Base-by-base conservation (phyloP, 306 rosid genomes). In the Mimosa pudica region DNA sequence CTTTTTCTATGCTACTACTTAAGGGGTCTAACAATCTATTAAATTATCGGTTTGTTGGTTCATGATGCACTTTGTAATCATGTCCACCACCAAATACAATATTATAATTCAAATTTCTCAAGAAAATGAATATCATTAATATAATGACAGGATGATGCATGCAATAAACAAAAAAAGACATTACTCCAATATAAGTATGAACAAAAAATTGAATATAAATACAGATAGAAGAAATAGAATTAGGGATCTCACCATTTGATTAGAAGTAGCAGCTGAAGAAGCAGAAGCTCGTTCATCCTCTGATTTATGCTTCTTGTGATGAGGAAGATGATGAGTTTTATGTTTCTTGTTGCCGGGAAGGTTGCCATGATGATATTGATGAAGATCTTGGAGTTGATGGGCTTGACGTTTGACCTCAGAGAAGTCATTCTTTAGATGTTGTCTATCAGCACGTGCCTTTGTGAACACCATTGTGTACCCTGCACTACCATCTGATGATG, bases 401-500 rank as follows among this genome's bases (percentile, higher is more conserved):
- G 84, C 84, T 17, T 63, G 36, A 55, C 87, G 89, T 74, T 79
- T 89, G 76, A 88, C 80, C 30, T 90, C 90, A 0, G 80, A 69
- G 47, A 90, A 64, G 30, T 88, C 89, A 1, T 79, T 81, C 75
- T 88, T 94, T 2, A 87, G 88, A 71, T 84, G 89, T 82, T 90
- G 89, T 64, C 84, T 79, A 6, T 89, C 75, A n/a, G 80, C 94
- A 3, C 98, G 94, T 76, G 97, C 97, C 75, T 58, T 85, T 48
- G 76, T 55, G 70, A 94, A 94, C 55, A 94, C 94, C 84, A 90
- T 55, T 0, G 98, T 88, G 38, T 94, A 94, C 76, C 88, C 89
- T 0, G 92, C 10, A 2, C 3, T 30, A 3, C 1, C 86, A 64
- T 85, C 90, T 0, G 77, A 17, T 0, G 77, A 17, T 13, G 60